Base-by-base conservation (phyloP, 805 yeast species). In the Scheffersomyces stipitis region DNA sequence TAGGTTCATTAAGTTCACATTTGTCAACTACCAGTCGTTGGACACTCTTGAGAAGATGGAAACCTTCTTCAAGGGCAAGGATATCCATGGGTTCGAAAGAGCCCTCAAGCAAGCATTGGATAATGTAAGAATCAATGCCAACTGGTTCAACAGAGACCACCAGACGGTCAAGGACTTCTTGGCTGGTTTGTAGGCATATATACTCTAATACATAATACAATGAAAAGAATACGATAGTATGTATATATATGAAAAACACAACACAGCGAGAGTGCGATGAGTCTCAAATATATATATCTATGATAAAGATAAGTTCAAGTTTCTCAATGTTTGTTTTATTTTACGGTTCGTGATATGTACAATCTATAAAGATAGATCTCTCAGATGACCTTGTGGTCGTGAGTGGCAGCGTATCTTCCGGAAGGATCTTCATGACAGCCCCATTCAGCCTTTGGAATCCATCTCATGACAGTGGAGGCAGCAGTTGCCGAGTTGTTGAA, bases 371-470 rank as follows among this genome's bases (percentile, higher is more conserved):
- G 9, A 20, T 7, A 20, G 7, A 10, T 20, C 24, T 7, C 24
- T 20, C 24, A 35, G 49, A 56, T 64, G 35, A 69, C 73, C 57
- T 69, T 69, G 47, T 64, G 60, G 41, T 86, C 90, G 66, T 93
- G 99, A 53, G 85, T 80, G 72, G 86, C 80, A 51, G 96, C 97
- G 61, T 75, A 91, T 73, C 99, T 86, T 49, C 99, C 99, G 38
- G 96, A 86, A 37, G 99, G 99, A 69, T 93, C 99, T 56, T 83
- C 96, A 58, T 90, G 89, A 72, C 99, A 93, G 51, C 99, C 99
- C 99, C 99, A 93, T 67, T 93, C 99, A 46, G 98, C 98, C 78
- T 93, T 93, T 63, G 99, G 99, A 68, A 93, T 71, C 99, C 99
- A 93, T 78, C 99, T 85, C 97, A 87, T 89, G 42, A 93, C 99